Evolutionary conservation across 371 early-diverging fungal genomes (phyloP).

Genomic region (Syncephalastrum racemosum): DNA sequence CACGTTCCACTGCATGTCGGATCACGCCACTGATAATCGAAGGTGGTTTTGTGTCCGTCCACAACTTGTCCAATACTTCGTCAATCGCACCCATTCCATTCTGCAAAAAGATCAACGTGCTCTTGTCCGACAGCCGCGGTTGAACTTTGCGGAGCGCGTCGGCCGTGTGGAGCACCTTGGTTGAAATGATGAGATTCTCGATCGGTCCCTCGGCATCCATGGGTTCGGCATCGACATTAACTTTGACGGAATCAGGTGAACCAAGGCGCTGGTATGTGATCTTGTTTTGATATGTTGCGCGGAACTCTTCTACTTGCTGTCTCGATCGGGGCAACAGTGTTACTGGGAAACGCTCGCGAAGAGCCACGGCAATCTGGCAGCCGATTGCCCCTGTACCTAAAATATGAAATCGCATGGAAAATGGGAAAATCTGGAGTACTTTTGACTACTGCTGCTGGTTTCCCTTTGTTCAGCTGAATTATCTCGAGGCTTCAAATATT

Average conservation of each 20-base stretch:
- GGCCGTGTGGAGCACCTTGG: conserved; percentile 51
- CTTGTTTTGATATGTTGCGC: conserved; percentile 12
- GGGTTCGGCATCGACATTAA: conserved; percentile 15
- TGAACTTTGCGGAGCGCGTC: conserved; percentile 41
- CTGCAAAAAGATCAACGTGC: conserved; percentile 54
- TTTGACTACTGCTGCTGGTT: too few relatives aligned
- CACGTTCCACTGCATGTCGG: conserved; percentile 48
- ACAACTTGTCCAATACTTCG: conserved; percentile 38
- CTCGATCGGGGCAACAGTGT: conserved; percentile 33
- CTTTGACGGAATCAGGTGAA: conserved; percentile 6
- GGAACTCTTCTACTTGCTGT: conserved; percentile 25
- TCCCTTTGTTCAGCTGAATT: too few relatives aligned
- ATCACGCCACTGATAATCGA: conserved; percentile 54
- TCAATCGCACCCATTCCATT: conserved; percentile 70
- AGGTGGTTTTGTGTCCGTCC: conserved; percentile 31
- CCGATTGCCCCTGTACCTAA: conserved; percentile 52
- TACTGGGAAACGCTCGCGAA: conserved; percentile 28
- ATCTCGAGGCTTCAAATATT: too few relatives aligned
- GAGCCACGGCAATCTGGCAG: conserved; percentile 31
- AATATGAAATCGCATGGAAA: conserved; percentile 37
- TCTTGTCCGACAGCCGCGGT: conserved; percentile 33
- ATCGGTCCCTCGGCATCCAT: conserved; percentile 13
- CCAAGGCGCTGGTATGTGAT: conserved; percentile 26
- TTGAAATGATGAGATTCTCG: conserved; percentile 28
- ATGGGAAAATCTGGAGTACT: too few relatives aligned